Conservation (phyloP, 2,329 filamentous ascomycete genomes). For the Lasiodiplodia hormozganensis region DNA sequence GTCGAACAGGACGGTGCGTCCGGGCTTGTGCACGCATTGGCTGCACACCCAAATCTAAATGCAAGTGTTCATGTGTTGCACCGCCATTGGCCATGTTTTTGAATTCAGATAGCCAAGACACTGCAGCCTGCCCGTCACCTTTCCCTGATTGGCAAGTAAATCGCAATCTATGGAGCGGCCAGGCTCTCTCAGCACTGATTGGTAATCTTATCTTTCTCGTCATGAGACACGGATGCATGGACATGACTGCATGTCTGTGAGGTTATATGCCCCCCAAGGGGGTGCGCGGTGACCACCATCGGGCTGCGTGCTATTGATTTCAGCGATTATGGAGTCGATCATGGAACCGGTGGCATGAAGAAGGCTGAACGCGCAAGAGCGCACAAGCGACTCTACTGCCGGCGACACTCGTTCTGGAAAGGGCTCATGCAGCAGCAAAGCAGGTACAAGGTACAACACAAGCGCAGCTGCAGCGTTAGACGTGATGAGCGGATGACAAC, state of each 20-base stretch:
- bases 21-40: slow-evolving; percentile 11
- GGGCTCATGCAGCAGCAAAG: slow-evolving; percentile 20
- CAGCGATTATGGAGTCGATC: slow-evolving; percentile 15
- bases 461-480: slow-evolving; percentile 18
- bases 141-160: slow-evolving; percentile 15
- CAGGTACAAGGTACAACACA: slow-evolving; percentile 28
- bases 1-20: slow-evolving; percentile 15
- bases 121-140: slow-evolving; percentile 10
- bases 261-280: slow-evolving; percentile 12
- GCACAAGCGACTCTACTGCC: slow-evolving; percentile 20
- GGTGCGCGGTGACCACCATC: slow-evolving; percentile 12
- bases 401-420: slow-evolving; percentile 16
- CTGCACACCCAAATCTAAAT: slow-evolving; percentile 13
- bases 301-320: slow-evolving; percentile 23
- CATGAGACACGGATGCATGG: slow-evolving; percentile 20
- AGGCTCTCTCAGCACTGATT: neutral
- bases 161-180: slow-evolving; percentile 13
- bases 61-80: slow-evolving; percentile 18
- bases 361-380: slow-evolving; percentile 21
- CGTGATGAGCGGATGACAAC: slow-evolving; percentile 15
- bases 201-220: slow-evolving; percentile 12
- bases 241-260: slow-evolving; percentile 4
- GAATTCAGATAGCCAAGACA: neutral
- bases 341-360: slow-evolving; percentile 18
- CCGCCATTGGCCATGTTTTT: slow-evolving; percentile 21